phyloP scores from a whole-genome alignment of 2,329 filamentous ascomycete species.

The Diaporthe ampelina region DNA sequence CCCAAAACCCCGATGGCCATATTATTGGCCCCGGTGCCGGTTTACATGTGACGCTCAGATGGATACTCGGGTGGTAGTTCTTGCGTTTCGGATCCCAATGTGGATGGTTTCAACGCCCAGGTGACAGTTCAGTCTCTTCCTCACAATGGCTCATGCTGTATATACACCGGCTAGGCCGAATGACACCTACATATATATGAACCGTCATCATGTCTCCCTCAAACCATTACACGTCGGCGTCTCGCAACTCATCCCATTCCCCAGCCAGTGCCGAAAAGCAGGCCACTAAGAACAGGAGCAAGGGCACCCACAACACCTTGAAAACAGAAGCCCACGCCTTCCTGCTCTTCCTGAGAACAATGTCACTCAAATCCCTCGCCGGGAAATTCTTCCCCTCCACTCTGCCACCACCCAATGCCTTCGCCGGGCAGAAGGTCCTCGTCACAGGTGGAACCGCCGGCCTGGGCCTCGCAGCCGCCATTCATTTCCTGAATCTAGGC shows the following conservation, averaged over 20 bases:
- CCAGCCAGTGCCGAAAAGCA: neutral
- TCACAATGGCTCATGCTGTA: slow-evolving; percentile 8
- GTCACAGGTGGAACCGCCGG: slow-evolving; percentile 59
- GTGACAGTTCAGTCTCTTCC: neutral
- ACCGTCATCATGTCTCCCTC: neutral
- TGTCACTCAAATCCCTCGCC: slow-evolving; percentile 10
- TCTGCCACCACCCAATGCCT: slow-evolving; percentile 44
- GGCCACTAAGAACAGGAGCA: neutral
- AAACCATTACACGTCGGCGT: neutral
- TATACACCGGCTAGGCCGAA: neutral
- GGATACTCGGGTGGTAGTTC: slow-evolving; percentile 4
- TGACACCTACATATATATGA: neutral
- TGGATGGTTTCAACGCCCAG: slow-evolving; percentile 19
- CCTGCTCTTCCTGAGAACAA: slow-evolving; percentile 2
- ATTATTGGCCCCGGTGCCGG: neutral
- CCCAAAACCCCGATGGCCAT: slow-evolving; percentile 2
- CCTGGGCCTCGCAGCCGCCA: slow-evolving; percentile 56
- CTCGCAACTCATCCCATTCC: neutral
- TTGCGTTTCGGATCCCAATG: slow-evolving; percentile 12
- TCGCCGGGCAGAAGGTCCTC: slow-evolving; percentile 51
- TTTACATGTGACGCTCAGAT: neutral
- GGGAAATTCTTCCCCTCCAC: slow-evolving; percentile 47
- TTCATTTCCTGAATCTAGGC: slow-evolving; percentile 56
- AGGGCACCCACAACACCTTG: neutral
- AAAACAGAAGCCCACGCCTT: neutral